A percentile compares a stretch with the other conserved stretches of the same genome.
Evolutionary conservation across 1,284 basidiomycete species (phyloP).

Genomic region (Microbotryum intermedium): DNA sequence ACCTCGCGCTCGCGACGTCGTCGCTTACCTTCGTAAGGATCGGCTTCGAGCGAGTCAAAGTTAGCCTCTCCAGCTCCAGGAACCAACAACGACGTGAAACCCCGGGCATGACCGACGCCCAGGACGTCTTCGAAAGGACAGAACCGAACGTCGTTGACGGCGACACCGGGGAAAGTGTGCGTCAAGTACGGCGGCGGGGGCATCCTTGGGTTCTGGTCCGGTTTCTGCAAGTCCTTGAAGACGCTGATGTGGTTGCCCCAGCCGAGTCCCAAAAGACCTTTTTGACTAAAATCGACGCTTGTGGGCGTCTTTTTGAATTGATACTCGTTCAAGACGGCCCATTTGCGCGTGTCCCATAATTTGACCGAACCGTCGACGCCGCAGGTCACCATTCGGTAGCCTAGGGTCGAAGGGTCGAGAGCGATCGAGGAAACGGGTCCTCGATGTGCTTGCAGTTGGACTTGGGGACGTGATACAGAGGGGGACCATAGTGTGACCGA

Average conservation of each 20-base stretch:
- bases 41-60: conserved; percentile 86
- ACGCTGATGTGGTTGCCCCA: conserved; percentile 68
- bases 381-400: conserved; percentile 82
- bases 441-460: conserved; percentile 82
- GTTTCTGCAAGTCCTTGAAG: conserved; percentile 32
- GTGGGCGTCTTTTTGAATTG: conserved; percentile 37
- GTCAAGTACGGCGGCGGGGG: conserved; percentile 77
- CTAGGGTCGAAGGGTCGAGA: conserved; percentile 68
- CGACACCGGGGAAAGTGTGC: conserved; percentile 61
- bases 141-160: conserved; percentile 63
- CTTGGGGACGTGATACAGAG: conserved; percentile 79
- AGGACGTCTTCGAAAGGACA: conserved; percentile 90
- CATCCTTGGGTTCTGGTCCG: conserved; percentile 36
- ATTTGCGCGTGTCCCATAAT: conserved; percentile 91
- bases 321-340: conserved; percentile 49
- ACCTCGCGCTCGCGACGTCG: conserved; percentile 85
- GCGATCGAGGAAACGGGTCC: conserved; percentile 76
- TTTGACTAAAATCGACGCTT: conserved; percentile 48
- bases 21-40: conserved; percentile 84
- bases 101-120: conserved; percentile 59
- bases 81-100: conserved; percentile 76
- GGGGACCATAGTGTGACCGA: conserved; percentile 94
- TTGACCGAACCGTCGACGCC: conserved; percentile 86
- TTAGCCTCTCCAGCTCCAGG: conserved; percentile 90
- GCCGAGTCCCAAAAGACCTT: conserved; percentile 74